Evolutionary conservation across 1,139 yeast species (phyloP), one percentile per base, ranked within the genome.

Genomic region (Pichia cactophila): DNA sequence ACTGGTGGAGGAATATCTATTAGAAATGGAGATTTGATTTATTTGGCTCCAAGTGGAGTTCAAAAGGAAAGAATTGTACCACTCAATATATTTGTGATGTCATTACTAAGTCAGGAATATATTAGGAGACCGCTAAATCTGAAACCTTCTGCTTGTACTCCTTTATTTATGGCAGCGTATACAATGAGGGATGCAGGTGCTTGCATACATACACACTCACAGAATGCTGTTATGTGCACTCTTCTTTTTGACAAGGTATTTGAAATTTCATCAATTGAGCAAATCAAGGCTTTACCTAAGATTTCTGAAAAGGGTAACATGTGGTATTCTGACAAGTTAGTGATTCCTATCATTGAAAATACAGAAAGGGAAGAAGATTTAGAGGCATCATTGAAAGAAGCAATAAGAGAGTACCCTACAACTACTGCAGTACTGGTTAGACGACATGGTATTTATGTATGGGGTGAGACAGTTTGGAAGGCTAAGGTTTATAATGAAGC

Each of bases 1-100:
- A 90, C 97, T 1, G 97, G 96, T 2, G 97, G 97, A 28, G 97
- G 97, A 3, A 83, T 90, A 60, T 85, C 95, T 38, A 84, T 90
- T 48, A 73, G 85, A 54, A 80, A 83, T 47, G 73, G 66, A 4
- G 73, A 80, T 51, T 62, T 71, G 40, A 80, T 87, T 20, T 90
- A 78, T 63, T 75, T 90, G 43, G 95, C 97, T 0, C 97, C 97
- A 2, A 86, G 96, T 9, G 97, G 97, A 1, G 95, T 90, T 8
- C 97, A 90, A 64, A 90, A 90, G 68, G 97, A 90, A 66, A 72
- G 90, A 55, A 81, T 90, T 76, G 70, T 75, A 47, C 95, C 96
- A 2, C 76, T 78, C 61, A 89, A 90, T 63, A 76, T 90, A 80
- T 88, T 87, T 65, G 88, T 88, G 16, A 82, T 83, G 69, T 81